Base-by-base conservation (phyloP, 1,284 basidiomycete species). In the Sporisorium sorghi region DNA sequence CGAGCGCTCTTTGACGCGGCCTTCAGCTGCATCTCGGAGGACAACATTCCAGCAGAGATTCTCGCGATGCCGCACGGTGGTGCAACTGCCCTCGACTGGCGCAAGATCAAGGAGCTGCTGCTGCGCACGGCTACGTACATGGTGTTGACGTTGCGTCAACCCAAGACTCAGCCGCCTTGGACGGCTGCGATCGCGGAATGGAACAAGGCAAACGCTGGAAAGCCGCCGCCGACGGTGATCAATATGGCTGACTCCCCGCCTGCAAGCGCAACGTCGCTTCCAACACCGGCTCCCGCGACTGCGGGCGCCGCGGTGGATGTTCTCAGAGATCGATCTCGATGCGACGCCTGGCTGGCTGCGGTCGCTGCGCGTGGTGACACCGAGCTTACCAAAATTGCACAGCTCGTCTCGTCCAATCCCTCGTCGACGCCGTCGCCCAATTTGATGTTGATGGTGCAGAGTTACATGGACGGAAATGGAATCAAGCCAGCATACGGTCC, bases 101-200 rank as follows among this genome's bases (percentile, higher is more conserved):
- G 37, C 17, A 58, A 59, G 52, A 67, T 75, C 35, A 21, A 28
- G 11, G 72, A 75, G 48, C 30, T 71, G 2, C 52, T 75, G 10
- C 30, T 66, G 43, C 58, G 72, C 50, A 49, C 63, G 3, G 72
- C 72, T 4, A 51, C 57, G 14, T 75, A 70, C 50, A 75, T 75
- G 72, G 53, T 71, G 39, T 9, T 59, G 39, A 42, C 72, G 21
- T 57, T 73, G 19, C 54, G 58, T 39, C 23, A 26, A n/a, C 63
- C 64, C 19, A 73, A 63, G 59, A 19, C 32, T n/a, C 50, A 67
- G 35, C 50, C 49, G 35, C 70, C 70, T 15, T 73, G 70, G 70
- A 46, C 19, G 6, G 23, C 26, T 2, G 63, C 70, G 1, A 59
- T 73, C 51, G 55, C 35, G n/a, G 52, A 46, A 12, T 73, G 70